These are phyloP conservation scores for Gyrodon lividus DNA, from an alignment of 768 basidiomycete species.

Conservation along the genomic window DNA sequence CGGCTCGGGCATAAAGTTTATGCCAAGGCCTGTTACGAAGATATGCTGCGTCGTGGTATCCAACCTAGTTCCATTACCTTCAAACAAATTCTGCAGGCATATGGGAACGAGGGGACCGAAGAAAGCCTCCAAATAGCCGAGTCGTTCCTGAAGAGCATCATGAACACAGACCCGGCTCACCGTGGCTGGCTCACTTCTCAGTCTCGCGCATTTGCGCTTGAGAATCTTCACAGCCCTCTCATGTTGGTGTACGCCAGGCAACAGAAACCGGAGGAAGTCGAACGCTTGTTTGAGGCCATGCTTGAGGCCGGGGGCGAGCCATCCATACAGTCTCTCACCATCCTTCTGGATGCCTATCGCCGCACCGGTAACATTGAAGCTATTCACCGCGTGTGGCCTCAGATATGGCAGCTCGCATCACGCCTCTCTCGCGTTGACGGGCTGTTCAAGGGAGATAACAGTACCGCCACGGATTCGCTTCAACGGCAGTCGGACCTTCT, in stretches of 20 bases:
- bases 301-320: conserved; percentile 54
- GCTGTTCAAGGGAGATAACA: conserved; percentile 30
- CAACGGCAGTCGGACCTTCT: conserved; percentile 54
- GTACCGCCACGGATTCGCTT: conserved; percentile 3
- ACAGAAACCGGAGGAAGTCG: conserved; percentile 50
- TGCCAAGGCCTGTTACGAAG: conserved; percentile 67
- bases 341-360: conserved; percentile 73
- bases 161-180: conserved; percentile 34
- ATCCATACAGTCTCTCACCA: conserved; percentile 57
- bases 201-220: conserved; percentile 44
- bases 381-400: conserved; percentile 65
- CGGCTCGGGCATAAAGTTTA: conserved; percentile 46
- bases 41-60: conserved; percentile 68
- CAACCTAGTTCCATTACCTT: conserved; percentile 69
- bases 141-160: conserved; percentile 57
- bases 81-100: conserved; percentile 62
- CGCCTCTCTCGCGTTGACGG: conserved; percentile 36
- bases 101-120: conserved; percentile 47
- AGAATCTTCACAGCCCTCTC: conserved; percentile 61
- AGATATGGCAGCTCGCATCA: conserved; percentile 59
- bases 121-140: conserved; percentile 61
- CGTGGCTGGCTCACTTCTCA: conserved; percentile 40
- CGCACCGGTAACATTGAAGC: conserved; percentile 51
- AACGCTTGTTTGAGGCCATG: conserved; percentile 54
- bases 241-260: conserved; percentile 49